phyloP scores from a whole-genome alignment of 2,329 filamentous ascomycete genomes.

The Trichoderma koningii region DNA sequence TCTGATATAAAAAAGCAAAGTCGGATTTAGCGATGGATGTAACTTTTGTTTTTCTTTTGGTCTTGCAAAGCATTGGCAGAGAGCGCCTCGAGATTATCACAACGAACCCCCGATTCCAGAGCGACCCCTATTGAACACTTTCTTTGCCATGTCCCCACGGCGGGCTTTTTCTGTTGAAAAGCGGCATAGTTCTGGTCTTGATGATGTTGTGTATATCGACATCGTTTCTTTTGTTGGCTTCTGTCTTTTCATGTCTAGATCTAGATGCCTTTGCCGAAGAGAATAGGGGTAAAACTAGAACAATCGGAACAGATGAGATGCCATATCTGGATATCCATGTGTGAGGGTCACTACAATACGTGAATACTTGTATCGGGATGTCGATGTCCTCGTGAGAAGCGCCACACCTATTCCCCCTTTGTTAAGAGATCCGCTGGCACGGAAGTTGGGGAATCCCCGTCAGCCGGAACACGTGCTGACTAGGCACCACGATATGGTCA shows the following conservation, averaged over 20 bases:
- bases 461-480: not conserved
- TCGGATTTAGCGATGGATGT: slow-evolving; percentile 24
- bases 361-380: not conserved
- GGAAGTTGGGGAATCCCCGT: not conserved
- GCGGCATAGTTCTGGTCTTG: not conserved
- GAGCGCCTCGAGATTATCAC: not conserved
- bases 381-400: not conserved
- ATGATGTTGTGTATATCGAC: slow-evolving; percentile 12
- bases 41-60: not conserved
- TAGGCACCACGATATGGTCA: not conserved
- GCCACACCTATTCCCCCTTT: not conserved
- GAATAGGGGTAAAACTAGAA: not conserved
- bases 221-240: not conserved
- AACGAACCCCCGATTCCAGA: too few species aligned
- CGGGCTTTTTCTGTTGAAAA: not conserved
- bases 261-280: not conserved
- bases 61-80: slow-evolving; percentile 10
- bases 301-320: slow-evolving; percentile 10
- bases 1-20: slow-evolving; percentile 14
- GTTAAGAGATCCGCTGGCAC: not conserved
- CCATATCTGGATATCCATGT: not conserved
- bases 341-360: not conserved
- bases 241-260: not conserved
- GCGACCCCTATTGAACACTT: not conserved
- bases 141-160: not conserved